These are phyloP conservation scores for Kwoniella europaea DNA, from an alignment of 768 basidiomycete genomes.

Conservation along the genomic window DNA sequence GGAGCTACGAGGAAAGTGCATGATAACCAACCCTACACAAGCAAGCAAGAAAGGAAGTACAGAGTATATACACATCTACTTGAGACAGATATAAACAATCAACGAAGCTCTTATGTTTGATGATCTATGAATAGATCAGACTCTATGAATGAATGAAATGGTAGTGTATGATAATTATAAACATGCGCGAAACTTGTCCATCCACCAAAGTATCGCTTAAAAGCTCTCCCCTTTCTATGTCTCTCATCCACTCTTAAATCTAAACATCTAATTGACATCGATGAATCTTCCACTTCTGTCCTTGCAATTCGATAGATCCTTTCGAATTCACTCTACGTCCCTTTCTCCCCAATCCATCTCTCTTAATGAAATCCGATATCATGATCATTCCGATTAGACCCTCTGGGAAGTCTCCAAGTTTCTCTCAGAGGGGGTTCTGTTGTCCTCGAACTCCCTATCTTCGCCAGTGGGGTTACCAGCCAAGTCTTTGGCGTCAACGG, in stretches of 20 bases:
- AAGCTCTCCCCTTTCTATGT: background rate
- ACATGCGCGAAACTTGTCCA: constrained; percentile 1
- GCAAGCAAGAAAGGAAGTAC: background rate
- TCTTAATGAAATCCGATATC: background rate
- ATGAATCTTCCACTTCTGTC: too few species aligned
- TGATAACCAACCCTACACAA: background rate
- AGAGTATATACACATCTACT: background rate
- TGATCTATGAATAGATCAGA: background rate
- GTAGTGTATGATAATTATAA: constrained; percentile 1
- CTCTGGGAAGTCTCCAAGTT: constrained; percentile 2
- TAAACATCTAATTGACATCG: background rate
- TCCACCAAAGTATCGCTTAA: constrained; percentile 7
- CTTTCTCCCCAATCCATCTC: too few species aligned
- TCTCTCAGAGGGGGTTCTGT: constrained; percentile 9
- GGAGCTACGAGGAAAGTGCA: background rate
- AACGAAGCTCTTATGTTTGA: background rate
- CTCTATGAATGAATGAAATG: background rate
- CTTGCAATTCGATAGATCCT: too few species aligned
- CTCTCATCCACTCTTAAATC: background rate
- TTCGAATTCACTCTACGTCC: too few species aligned
- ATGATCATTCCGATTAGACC: background rate
- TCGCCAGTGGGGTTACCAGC: constrained; percentile 41
- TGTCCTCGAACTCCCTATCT: constrained; percentile 7
- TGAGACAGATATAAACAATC: background rate
- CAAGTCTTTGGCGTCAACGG: constrained; percentile 63